Percentiles rank a stretch among this genome's conserved stretches.
Conservation (phyloP, 2,329 filamentous ascomycete species). For the Pestalotiopsis sp. region DNA sequence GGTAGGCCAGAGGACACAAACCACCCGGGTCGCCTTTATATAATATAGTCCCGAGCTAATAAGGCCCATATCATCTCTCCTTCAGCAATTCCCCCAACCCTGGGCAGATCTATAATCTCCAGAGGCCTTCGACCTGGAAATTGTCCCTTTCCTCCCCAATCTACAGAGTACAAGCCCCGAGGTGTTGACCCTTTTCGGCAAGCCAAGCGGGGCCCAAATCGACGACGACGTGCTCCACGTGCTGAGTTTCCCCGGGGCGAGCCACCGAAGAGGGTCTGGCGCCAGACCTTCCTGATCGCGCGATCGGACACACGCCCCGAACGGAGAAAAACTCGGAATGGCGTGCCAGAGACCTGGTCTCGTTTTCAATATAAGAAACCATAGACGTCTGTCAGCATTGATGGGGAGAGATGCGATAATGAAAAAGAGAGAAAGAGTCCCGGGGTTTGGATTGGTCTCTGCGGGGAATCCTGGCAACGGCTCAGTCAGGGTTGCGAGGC, state of each 20-base stretch:
- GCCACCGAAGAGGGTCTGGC: constrained; percentile 6
- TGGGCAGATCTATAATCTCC: background rate
- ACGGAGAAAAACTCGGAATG: constrained; percentile 9
- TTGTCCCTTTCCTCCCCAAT: too few relatives aligned
- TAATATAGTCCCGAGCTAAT: background rate
- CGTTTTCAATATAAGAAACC: background rate
- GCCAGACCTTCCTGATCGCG: constrained; percentile 3
- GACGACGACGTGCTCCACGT: constrained; percentile 3
- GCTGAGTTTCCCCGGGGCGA: background rate
- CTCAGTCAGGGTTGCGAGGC: background rate
- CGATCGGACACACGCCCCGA: constrained; percentile 8
- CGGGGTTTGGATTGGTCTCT: background rate
- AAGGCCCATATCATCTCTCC: background rate
- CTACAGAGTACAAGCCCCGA: background rate
- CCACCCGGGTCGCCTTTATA: background rate
- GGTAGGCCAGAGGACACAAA: background rate
- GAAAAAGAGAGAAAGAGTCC: background rate
- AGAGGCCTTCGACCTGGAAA: too few relatives aligned
- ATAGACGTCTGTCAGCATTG: background rate
- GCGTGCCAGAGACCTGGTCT: background rate
- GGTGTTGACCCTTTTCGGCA: constrained; percentile 10
- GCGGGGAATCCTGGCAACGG: background rate
- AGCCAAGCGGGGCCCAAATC: constrained; percentile 1
- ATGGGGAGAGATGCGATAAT: background rate
- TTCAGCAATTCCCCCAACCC: background rate